Evolutionary conservation across 177 flowering plant species (phyloP).

Genomic region (Vitis hybrid): DNA sequence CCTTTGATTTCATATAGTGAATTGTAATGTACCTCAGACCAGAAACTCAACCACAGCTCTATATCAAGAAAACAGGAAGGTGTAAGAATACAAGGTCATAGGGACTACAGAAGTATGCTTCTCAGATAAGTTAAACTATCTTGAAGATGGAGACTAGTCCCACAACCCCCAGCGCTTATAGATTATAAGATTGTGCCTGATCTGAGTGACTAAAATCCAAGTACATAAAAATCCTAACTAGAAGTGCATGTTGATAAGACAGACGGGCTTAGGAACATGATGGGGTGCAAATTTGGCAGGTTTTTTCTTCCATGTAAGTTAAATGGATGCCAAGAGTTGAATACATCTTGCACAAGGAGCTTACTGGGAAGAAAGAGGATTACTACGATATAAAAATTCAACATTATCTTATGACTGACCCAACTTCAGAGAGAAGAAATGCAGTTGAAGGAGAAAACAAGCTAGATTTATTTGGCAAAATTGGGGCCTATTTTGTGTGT

Average conservation of each 20-base stretch:
- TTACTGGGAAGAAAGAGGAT: not conserved
- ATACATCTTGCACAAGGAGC: not conserved
- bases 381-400: not conserved
- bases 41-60: constrained; percentile 93
- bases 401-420: not conserved
- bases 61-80: constrained; percentile 20
- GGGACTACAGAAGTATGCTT: not conserved
- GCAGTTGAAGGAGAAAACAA: not conserved
- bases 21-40: constrained; percentile 96
- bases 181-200: not conserved
- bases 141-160: not conserved
- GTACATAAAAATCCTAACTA: not conserved
- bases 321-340: not conserved
- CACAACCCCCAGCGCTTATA: not conserved
- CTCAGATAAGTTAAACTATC: not conserved
- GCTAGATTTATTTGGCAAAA: not conserved
- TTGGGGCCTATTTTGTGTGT: not conserved
- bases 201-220: not conserved
- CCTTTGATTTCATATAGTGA: constrained; percentile 79
- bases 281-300: no score
- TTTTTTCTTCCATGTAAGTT: no score
- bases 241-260: no score
- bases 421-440: not conserved
- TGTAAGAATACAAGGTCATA: constrained; percentile 3
- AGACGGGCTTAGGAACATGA: no score